Base-by-base conservation (phyloP, 2,329 filamentous ascomycete species). In the Gremmenia infestans region DNA sequence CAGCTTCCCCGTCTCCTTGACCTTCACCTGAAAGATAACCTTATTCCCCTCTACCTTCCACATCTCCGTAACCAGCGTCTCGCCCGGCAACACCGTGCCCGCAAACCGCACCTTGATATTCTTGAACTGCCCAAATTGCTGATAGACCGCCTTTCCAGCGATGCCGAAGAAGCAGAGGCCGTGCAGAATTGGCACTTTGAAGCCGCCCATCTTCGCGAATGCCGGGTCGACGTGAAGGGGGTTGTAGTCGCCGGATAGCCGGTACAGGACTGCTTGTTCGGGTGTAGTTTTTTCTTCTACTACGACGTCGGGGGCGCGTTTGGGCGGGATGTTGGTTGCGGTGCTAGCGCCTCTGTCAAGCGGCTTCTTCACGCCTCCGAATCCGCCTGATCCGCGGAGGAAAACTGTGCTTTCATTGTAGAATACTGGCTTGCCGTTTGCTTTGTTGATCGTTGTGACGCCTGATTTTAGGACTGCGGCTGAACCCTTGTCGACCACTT, bases 401-500 rank as follows among this genome's bases (percentile, higher is more conserved):
- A 99, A 97, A 63, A 92, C 83, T n/a, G 88, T 93, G 61, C 83
- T 84, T 74, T 99, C 94, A 75, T 97, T 97, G 80, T 97, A 97
- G 77, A 97, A 97, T 62, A 99, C 76, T 57, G 95, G 88, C 71
- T 96, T 89, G 65, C 91, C 90, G 0, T 86, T 94, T 64, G 83
- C 86, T 57, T 89, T 90, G 70, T 96, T 85, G 71, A 91, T 85
- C 47, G 94, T 97, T 36, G 86, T 89, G 64, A 87, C 86, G 61
- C 88, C 90, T 19, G 81, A 85, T 68, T 92, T 88, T 54, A 95
- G 83, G 54, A 97, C 80, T 59, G 91, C 92, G 17, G 92, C 91
- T 64, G 83, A 87, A 67, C 93, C 93, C 82, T 97, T 99, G 79
- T 99, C 94, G 48, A 97, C 83, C 9, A 97, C 93, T 72, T 99